phyloP scores from a whole-genome alignment of 176 grass and related monocot species.

The Sorghum bicolor region Sorghum_bicolor_NCBIv3 NC_012876.2:58497501-58498000 shows the following conservation, averaged over 20 bases:
- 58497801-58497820: neutral
- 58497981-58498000: neutral
- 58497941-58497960: neutral
- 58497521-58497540: slow-evolving; percentile 65
- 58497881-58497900: neutral
- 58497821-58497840: neutral
- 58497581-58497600: neutral
- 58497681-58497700: neutral
- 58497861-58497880: neutral
- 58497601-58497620: neutral
- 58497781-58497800: neutral
- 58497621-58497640: neutral
- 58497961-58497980: neutral
- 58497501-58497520: slow-evolving; percentile 93
- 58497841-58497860: neutral
- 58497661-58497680: neutral
- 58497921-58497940: neutral
- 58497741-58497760: neutral
- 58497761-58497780: neutral
- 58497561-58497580: neutral
- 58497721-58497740: neutral
- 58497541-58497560: neutral
- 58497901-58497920: neutral
- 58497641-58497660: neutral
- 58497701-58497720: neutral